phyloP scores from a whole-genome alignment of 1,139 yeast species.

The Pichia sp. region DNA sequence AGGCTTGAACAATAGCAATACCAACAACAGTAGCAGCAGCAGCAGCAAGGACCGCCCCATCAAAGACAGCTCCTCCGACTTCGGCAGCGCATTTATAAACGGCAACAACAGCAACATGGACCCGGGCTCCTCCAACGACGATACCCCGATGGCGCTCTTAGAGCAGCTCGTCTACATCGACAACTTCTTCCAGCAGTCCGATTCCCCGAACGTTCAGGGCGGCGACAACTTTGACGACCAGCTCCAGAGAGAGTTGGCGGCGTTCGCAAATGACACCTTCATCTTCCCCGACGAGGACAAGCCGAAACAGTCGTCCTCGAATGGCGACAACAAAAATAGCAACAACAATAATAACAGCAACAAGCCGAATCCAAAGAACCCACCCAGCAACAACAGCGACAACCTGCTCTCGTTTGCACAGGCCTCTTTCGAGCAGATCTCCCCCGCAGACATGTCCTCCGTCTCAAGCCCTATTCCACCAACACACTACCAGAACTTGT shows the following conservation, averaged over 20 bases:
- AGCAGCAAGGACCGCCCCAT: neutral
- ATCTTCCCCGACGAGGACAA: slow-evolving; percentile 77
- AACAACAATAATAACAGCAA: neutral
- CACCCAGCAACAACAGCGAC: neutral
- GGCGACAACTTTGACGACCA: slow-evolving; percentile 51
- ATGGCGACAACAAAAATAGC: neutral
- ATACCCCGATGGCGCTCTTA: slow-evolving; percentile 61
- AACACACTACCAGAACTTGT: slow-evolving; percentile 18
- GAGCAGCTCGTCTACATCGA: slow-evolving; percentile 77
- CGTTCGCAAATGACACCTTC: slow-evolving; percentile 75
- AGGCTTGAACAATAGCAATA: neutral
- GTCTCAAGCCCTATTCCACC: slow-evolving; percentile 12
- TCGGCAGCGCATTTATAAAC: too few relatives aligned
- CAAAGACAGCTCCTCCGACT: too few relatives aligned
- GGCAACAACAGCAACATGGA: neutral
- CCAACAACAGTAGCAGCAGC: neutral
- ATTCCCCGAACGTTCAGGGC: slow-evolving; percentile 22
- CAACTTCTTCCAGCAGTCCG: slow-evolving; percentile 53
- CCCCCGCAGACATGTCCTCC: slow-evolving; percentile 15
- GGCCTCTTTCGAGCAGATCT: slow-evolving; percentile 19
- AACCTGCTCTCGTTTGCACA: slow-evolving; percentile 15
- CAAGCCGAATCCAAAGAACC: too few relatives aligned
- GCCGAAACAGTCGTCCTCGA: slow-evolving; percentile 32
- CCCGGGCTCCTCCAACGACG: slow-evolving; percentile 26
- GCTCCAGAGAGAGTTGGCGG: slow-evolving; percentile 66